Percentiles rank a stretch among this genome's conserved stretches.
Conservation (phyloP, 805 yeast genomes). For the Maudiozyma pseudohumilis region DNA sequence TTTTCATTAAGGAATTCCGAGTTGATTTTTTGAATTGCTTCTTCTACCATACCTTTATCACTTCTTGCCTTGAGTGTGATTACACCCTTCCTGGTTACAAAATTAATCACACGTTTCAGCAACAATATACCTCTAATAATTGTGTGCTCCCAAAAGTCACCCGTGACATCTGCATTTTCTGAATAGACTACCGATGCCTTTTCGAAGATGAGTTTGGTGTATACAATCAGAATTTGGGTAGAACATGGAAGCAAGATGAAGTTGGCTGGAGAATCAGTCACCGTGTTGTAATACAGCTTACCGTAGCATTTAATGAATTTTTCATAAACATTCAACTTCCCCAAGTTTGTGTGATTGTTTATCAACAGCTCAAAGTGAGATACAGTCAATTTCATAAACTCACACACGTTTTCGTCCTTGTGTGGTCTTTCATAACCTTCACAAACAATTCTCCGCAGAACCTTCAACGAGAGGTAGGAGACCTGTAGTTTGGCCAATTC, state of each 20-base stretch:
- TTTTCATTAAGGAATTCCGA: constrained; percentile 48
- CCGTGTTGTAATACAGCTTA: constrained; percentile 57
- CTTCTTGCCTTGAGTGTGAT: constrained; percentile 51
- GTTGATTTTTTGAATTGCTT: constrained; percentile 44
- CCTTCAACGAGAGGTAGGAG: constrained; percentile 70
- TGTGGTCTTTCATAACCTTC: constrained; percentile 71
- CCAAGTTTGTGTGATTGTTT: constrained; percentile 40
- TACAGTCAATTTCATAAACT: constrained; percentile 48
- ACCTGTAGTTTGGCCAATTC: constrained; percentile 51
- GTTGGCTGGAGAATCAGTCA: constrained; percentile 53
- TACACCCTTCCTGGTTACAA: constrained; percentile 58
- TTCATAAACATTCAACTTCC: constrained; percentile 39
- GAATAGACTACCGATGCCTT: constrained; percentile 59
- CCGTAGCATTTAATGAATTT: constrained; percentile 66
- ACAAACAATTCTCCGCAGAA: constrained; percentile 57
- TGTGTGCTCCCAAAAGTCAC: constrained; percentile 64
- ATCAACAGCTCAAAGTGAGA: constrained; percentile 53
- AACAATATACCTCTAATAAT: constrained; percentile 58
- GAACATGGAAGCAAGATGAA: constrained; percentile 62
- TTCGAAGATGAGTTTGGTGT: constrained; percentile 49
- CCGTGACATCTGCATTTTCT: constrained; percentile 39
- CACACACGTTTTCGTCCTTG: constrained; percentile 42
- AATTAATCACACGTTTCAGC: constrained; percentile 52
- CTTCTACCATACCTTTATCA: constrained; percentile 53
- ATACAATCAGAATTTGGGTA: constrained; percentile 47